A percentile compares a stretch with the other conserved stretches of the same genome.
phyloP scores from a whole-genome alignment of 2,329 filamentous ascomycete genomes.

The Hypoxylon sp. region DNA sequence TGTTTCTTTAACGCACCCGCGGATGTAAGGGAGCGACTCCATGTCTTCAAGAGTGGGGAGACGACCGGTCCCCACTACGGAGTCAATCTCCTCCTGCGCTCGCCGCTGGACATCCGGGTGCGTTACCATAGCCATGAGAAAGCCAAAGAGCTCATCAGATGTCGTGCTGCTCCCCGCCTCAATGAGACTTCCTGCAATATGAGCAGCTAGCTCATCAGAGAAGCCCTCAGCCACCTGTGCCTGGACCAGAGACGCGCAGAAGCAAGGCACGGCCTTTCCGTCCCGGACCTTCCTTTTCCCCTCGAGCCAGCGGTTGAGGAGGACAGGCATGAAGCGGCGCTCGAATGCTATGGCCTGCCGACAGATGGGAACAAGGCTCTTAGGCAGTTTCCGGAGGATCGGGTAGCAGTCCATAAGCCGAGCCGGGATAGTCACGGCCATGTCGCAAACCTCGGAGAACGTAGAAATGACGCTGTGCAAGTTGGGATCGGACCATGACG shows the following conservation, averaged over 20 bases:
- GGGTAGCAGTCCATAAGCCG: conserved; percentile 20
- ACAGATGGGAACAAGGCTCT: background rate
- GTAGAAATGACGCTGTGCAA: conserved; percentile 43
- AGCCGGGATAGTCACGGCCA: conserved; percentile 6
- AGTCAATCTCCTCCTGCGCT: conserved; percentile 53
- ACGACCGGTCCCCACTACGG: conserved; percentile 57
- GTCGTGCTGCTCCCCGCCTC: conserved; percentile 13
- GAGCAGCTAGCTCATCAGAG: conserved; percentile 9
- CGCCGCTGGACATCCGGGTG: conserved; percentile 5
- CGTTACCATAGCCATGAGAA: conserved; percentile 15
- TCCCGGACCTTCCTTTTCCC: conserved; percentile 15
- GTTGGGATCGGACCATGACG: conserved; percentile 56
- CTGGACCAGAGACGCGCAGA: conserved; percentile 5
- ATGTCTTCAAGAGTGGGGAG: conserved; percentile 59
- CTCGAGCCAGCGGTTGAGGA: conserved; percentile 13
- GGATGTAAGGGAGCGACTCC: conserved; percentile 60
- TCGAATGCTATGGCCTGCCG: conserved; percentile 5
- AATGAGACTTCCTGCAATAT: conserved; percentile 10
- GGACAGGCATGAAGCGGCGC: conserved; percentile 4
- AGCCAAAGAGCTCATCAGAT: conserved; percentile 9
- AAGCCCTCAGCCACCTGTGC: conserved; percentile 5
- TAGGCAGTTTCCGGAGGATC: conserved; percentile 8
- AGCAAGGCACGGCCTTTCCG: conserved; percentile 5
- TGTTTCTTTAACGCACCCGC: conserved; percentile 59
- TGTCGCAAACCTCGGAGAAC: background rate